Percentiles rank a stretch among this genome's conserved stretches.
Conservation (phyloP, 345 rosid genomes). For the Bretschneidera sinensis region DNA sequence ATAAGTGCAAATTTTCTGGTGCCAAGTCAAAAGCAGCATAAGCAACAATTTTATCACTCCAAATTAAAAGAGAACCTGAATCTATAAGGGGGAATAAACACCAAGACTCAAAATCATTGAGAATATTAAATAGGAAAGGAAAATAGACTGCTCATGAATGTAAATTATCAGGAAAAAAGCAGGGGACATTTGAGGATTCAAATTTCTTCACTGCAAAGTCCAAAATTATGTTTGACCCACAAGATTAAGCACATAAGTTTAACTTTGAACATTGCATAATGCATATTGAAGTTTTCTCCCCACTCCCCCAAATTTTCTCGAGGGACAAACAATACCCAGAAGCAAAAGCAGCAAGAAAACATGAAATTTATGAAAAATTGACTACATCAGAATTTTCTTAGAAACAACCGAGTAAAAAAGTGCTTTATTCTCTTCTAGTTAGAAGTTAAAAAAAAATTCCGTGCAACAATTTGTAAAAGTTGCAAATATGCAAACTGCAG, state of each 20-base stretch:
- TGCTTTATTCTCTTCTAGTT: background rate
- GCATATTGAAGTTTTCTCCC: no score
- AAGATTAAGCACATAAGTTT: background rate
- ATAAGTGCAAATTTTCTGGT: background rate
- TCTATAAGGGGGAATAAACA: background rate
- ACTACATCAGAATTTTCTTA: background rate
- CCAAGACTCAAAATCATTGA: background rate
- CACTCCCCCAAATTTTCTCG: background rate
- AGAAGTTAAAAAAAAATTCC: background rate
- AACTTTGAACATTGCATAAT: background rate
- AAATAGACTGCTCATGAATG: background rate
- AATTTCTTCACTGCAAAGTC: conserved; percentile 1
- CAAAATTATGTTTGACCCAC: conserved; percentile 4
- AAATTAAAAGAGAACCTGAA: background rate
- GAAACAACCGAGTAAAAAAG: no score
- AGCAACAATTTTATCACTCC: background rate
- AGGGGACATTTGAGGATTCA: background rate
- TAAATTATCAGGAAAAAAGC: background rate
- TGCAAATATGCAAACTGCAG: background rate
- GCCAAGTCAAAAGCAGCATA: background rate
- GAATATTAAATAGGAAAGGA: background rate
- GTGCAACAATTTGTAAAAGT: background rate
- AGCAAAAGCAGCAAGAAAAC: background rate
- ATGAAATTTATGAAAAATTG: background rate
- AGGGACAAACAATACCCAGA: conserved; percentile 2